Base-by-base conservation (phyloP, 1,139 yeast genomes). In the Diutina siamensis region DNA sequence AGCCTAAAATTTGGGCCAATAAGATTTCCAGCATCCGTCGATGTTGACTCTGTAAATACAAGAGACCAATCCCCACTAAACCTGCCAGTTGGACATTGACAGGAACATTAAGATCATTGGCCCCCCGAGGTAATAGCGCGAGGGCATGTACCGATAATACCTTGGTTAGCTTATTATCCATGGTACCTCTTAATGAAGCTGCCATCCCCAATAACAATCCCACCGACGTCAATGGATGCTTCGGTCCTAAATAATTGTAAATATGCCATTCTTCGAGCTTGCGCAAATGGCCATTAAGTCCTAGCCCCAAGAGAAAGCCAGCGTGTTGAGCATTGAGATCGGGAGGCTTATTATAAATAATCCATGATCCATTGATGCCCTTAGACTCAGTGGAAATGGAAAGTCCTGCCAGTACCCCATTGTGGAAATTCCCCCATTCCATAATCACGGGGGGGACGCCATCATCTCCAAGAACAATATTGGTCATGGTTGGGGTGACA, bases 231-330 rank as follows among this genome's bases (percentile, higher is more conserved):
- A 77, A 74, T 2, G 83, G 78, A 57, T 86, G 92, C 55, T 94
- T 89, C 1, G 96, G 95, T 0, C 96, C 95, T 46, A 94, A 65
- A 53, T 88, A 89, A 56, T 92, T 89, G 61, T 88, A 94, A 28
- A 94, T 84, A 58, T 89, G 97, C 97, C 98, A 94, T 58, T 92
- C 97, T 56, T 94, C 97, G 31, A 94, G 65, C 44, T 72, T 72
- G 50, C 77, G 80, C 52, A 94, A 64, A 58, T 89, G 96, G 0
- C 97, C 97, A 63, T 87, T 87, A 40, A 94, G 67, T 0, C 99
- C 99, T 21, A 92, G 65, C 0, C 97, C 98, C 25, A 88, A 65
- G n/a, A 94, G 63, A 54, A 94, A 88, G 0, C 99, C 99, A 18
- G 96, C 97, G 64, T 89, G 97, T 51, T 84, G 94, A 0, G 95